Conservation (phyloP, 148 eudicot species). For the Dianthus caryophyllus region DNA sequence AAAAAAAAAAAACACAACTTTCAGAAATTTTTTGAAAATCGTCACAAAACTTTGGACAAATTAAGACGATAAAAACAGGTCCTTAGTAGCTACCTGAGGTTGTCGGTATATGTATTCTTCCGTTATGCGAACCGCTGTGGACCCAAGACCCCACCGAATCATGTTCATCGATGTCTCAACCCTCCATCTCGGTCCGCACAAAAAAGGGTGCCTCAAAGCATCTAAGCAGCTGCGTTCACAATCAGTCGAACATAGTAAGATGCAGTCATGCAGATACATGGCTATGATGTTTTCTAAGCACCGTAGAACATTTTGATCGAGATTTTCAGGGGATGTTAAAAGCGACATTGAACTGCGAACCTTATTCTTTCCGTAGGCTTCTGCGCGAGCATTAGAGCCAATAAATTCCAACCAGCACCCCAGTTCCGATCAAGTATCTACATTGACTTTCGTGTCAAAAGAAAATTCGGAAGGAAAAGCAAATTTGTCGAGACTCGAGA, state of each 20-base stretch:
- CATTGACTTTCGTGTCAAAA: constrained; percentile 17
- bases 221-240: constrained; percentile 66
- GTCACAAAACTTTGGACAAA: too few relatives aligned
- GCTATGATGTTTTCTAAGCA: neutral
- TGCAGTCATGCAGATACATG: neutral
- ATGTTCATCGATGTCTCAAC: constrained; percentile 79
- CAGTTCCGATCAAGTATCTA: constrained; percentile 97
- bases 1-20: too few relatives aligned
- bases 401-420: constrained; percentile 98
- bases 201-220: constrained; percentile 90
- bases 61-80: too few relatives aligned
- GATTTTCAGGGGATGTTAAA: neutral
- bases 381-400: constrained; percentile 73
- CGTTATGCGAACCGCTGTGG: constrained; percentile 85
- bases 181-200: constrained; percentile 96
- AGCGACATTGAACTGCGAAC: constrained; percentile 26
- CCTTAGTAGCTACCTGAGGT: constrained; percentile 55
- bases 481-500: neutral
- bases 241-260: neutral
- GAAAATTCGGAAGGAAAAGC: neutral
- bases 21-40: too few relatives aligned
- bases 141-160: constrained; percentile 95
- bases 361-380: constrained; percentile 83
- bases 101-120: constrained; percentile 87
- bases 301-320: neutral